Percentiles rank a stretch among this genome's conserved stretches.
phyloP scores from a whole-genome alignment of 441 rosid species.

The Adansonia grandidieri region DNA sequence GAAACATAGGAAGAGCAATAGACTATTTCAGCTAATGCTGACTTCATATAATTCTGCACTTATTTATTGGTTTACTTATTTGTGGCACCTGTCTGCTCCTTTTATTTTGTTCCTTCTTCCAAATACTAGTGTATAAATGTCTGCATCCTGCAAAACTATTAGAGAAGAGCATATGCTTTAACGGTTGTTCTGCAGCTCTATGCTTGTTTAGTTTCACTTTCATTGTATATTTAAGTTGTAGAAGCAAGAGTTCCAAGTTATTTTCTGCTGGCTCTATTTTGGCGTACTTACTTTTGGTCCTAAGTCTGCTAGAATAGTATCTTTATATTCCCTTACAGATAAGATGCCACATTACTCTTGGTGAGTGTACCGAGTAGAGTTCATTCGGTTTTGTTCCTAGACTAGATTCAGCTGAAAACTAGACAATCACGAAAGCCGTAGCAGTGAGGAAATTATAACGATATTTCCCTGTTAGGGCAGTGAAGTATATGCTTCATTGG shows the following conservation, averaged over 20 bases:
- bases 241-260: background rate
- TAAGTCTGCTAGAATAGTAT: background rate
- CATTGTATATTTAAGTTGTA: background rate
- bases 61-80: background rate
- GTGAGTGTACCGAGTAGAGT: background rate
- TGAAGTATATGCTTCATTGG: background rate
- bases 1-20: background rate
- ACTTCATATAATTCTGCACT: background rate
- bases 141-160: no score
- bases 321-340: background rate
- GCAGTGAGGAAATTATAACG: background rate
- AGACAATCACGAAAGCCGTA: background rate
- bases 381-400: background rate
- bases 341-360: background rate
- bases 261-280: background rate
- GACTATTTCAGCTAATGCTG: background rate
- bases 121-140: background rate
- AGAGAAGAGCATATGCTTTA: background rate
- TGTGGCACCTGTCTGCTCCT: background rate
- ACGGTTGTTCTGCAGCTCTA: background rate
- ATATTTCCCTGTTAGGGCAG: background rate
- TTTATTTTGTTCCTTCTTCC: background rate
- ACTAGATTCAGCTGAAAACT: background rate
- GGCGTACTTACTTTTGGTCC: background rate
- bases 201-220: background rate